These are phyloP conservation scores for Clonostachys solani DNA, from an alignment of 2,329 filamentous ascomycete species.

Conservation along the genomic window DNA sequence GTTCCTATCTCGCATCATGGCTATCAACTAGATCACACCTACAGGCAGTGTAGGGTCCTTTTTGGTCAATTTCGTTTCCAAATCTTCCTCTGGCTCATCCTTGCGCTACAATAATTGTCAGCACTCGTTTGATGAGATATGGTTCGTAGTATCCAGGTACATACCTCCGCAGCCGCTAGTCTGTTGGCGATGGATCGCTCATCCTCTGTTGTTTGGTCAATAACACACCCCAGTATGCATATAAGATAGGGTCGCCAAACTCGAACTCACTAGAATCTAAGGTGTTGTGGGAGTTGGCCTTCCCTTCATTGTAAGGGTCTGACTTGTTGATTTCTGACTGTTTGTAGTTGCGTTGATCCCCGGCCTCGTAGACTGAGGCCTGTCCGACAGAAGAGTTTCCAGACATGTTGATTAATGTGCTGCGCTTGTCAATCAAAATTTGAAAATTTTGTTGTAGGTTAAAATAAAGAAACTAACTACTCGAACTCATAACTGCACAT, in stretches of 20 bases:
- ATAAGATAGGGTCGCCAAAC: no score
- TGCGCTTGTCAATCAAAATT: no score
- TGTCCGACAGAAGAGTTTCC: constrained; percentile 63
- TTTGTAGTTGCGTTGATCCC: constrained; percentile 67
- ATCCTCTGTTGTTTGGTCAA: constrained; percentile 49
- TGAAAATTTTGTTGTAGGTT: no score
- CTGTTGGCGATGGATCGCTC: constrained; percentile 69
- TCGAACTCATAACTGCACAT: no score
- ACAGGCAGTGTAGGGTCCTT: constrained; percentile 58
- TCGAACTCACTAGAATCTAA: constrained; percentile 64
- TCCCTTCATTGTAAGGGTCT: constrained; percentile 72
- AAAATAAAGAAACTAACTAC: no score
- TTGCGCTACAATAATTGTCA: constrained; percentile 28
- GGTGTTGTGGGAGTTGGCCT: constrained; percentile 61
- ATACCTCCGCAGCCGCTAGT: constrained; percentile 57
- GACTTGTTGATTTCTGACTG: constrained; percentile 45
- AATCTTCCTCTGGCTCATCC: constrained; percentile 39
- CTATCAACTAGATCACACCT: constrained; percentile 14
- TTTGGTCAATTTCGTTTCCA: constrained; percentile 37
- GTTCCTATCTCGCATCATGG: constrained; percentile 17
- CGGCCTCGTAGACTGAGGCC: constrained; percentile 64
- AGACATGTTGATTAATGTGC: constrained; percentile 15
- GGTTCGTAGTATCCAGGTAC: constrained; percentile 7
- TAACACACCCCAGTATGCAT: neutral
- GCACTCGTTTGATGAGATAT: constrained; percentile 54